Evolutionary conservation across 148 eudicot species (phyloP).

Genomic region (Rhododendron vialii): DNA sequence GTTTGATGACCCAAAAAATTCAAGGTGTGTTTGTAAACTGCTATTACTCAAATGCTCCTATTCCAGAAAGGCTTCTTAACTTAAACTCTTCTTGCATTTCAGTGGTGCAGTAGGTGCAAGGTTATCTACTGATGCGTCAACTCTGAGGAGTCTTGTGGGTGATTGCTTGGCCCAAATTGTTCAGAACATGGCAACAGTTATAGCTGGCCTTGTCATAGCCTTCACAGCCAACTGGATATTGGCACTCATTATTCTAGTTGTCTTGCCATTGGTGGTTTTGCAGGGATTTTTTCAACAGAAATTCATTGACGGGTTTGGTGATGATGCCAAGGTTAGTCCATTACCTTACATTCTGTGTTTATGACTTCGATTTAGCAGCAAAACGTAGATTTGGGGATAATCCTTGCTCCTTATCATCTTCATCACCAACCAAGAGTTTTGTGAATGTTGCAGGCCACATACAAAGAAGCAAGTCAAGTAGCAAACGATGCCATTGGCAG

Average conservation of each 20-base stretch:
- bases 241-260: conserved; percentile 49
- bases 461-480: conserved; percentile 84
- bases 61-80: background rate
- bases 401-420: background rate
- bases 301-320: conserved; percentile 59
- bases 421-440: background rate
- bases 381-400: background rate
- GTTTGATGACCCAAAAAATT: conserved; percentile 78
- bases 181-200: conserved; percentile 60
- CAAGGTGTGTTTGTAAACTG: conserved; percentile 41
- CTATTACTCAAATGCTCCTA: background rate
- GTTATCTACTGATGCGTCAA: conserved; percentile 71
- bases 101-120: conserved; percentile 93
- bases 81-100: conserved; percentile 6
- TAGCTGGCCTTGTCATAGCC: conserved; percentile 59
- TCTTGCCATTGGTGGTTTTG: conserved; percentile 51
- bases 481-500: conserved; percentile 80
- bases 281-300: conserved; percentile 55
- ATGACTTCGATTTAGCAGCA: background rate
- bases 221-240: conserved; percentile 76
- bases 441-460: conserved; percentile 45
- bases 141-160: conserved; percentile 65
- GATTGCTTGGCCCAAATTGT: conserved; percentile 59
- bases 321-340: conserved; percentile 62
- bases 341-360: background rate